phyloP scores from a whole-genome alignment of 805 yeast species.

The Candida maris region DNA sequence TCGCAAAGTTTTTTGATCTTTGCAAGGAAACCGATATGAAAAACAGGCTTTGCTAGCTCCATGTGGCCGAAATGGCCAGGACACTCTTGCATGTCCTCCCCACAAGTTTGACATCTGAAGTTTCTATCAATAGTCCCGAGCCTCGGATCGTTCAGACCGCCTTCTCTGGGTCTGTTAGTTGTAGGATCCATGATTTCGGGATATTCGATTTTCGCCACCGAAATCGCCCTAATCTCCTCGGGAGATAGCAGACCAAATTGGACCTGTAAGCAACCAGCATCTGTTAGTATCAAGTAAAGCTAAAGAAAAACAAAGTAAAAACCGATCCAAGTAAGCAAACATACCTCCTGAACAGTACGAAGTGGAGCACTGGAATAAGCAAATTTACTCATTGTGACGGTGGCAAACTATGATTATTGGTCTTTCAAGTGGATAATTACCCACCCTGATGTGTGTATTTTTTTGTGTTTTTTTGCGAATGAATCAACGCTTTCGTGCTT shows the following conservation, averaged over 20 bases:
- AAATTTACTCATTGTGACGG: slow-evolving; percentile 41
- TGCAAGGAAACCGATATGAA: slow-evolving; percentile 92
- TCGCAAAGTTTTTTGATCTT: slow-evolving; percentile 94
- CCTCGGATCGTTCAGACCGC: slow-evolving; percentile 96
- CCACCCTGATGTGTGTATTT: slow-evolving; percentile 5
- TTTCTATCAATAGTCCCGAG: slow-evolving; percentile 96
- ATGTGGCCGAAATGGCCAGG: slow-evolving; percentile 99
- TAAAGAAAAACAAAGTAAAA: slow-evolving; percentile 5
- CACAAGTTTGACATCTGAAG: slow-evolving; percentile 97
- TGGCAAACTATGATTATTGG: slow-evolving; percentile 8
- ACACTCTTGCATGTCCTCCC: slow-evolving; percentile 98
- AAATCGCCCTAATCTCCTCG: slow-evolving; percentile 94
- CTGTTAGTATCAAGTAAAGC: slow-evolving; percentile 11
- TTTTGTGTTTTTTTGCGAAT: slow-evolving; percentile 3
- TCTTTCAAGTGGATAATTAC: slow-evolving; percentile 1
- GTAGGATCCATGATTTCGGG: slow-evolving; percentile 99
- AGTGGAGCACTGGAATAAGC: slow-evolving; percentile 98
- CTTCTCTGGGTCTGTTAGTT: slow-evolving; percentile 90
- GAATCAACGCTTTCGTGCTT: slow-evolving; percentile 9
- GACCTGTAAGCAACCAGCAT: slow-evolving; percentile 40
- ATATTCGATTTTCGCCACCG: slow-evolving; percentile 95
- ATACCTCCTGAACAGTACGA: slow-evolving; percentile 92
- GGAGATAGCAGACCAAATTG: slow-evolving; percentile 98
- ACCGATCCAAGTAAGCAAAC: slow-evolving; percentile 22
- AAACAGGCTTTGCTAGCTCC: slow-evolving; percentile 96